Base-by-base conservation (phyloP, 805 yeast species). In the Saccharomycopsis amapae region DNA sequence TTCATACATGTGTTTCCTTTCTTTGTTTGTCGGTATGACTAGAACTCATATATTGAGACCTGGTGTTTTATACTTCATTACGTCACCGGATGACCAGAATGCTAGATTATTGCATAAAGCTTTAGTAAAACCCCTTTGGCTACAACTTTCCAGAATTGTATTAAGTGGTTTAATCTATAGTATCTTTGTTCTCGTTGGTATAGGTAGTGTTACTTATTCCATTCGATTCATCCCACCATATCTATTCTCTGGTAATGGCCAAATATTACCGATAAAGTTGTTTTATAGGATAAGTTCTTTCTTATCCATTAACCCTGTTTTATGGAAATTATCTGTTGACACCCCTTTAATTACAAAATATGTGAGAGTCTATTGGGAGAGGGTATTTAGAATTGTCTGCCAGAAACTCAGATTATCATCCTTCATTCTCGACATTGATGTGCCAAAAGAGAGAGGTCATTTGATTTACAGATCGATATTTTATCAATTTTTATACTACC, bases 51-150 rank as follows among this genome's bases (percentile, higher is more conserved):
- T 87, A 33, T 71, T 90, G 48, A 74, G 99, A 46, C 81, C 84
- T 0, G 99, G 98, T 10, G 96, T 86, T 6, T 68, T 93, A 39
- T 93, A 79, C 61, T 93, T 93, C 65, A 84, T 93, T 50, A 75
- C 96, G 55, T 87, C 95, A 19, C 96, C 96, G 3, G 96, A 88
- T 55, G 97, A 93, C 59, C 96, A 95, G 33, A 83, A 85, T 55
- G 80, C 87, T 38, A 78, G 90, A 53, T 75, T 93, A 10, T 73
- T 90, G 35, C 90, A 87, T 53, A 96, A 89, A 59, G 93, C 95
- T 1, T 63, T 93, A 44, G 81, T 84, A 48, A 78, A 84, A 53
- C 85, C 96, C 1, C 73, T 90, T 56, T 52, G 63, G 6, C 66
- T 81, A 38, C 97, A 93, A 59, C 51, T 89, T 19, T 77, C 82